Conservation (phyloP, 75 land plant species). For the Isoetes taiwanensis region DNA sequence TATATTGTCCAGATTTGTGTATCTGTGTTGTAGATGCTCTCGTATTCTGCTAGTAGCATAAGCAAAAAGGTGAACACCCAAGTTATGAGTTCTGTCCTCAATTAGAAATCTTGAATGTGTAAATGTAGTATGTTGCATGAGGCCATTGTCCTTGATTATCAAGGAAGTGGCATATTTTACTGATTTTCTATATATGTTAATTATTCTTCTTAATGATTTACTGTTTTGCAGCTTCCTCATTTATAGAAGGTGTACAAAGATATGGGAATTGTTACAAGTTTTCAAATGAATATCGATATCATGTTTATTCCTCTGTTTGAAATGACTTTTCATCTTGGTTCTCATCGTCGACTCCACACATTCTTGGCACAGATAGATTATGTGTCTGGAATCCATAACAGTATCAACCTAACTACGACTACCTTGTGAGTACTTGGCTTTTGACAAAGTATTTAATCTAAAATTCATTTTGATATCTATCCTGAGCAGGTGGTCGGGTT, state of each 20-base stretch:
- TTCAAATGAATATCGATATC: constrained; percentile 80
- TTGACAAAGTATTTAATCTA: background rate
- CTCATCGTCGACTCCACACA: constrained; percentile 92
- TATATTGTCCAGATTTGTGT: no score
- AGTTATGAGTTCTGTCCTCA: no score
- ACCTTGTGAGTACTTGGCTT: background rate
- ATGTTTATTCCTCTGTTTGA: constrained; percentile 95
- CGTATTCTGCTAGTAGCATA: no score
- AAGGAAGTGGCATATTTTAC: no score
- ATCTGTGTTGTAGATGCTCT: no score
- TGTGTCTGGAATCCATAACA: background rate
- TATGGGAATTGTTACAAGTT: constrained; percentile 90
- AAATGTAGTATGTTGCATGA: no score
- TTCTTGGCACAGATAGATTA: constrained; percentile 70
- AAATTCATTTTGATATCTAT: background rate
- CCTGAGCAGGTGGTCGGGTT: constrained; percentile 89
- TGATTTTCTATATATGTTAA: background rate
- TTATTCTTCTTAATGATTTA: background rate
- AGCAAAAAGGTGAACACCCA: no score
- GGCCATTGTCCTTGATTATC: no score
- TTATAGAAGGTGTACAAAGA: constrained; percentile 89
- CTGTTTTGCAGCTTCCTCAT: constrained; percentile 60
- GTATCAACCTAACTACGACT: background rate
- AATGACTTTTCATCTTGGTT: constrained; percentile 81
- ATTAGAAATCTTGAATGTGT: no score